Conservation (phyloP, 257 asterid species). For the Petunia secreta region DNA sequence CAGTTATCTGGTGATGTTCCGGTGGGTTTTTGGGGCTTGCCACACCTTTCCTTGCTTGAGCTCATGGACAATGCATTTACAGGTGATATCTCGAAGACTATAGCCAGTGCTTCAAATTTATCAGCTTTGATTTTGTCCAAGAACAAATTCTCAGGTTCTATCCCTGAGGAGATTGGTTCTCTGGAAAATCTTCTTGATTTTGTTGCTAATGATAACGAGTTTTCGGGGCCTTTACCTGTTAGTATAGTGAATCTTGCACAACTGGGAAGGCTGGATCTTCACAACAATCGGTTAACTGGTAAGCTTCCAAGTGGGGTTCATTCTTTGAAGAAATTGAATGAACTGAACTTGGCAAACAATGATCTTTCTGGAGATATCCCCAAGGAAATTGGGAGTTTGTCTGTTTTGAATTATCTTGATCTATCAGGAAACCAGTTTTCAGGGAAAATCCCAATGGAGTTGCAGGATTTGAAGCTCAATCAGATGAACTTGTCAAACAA, state of each 20-base stretch:
- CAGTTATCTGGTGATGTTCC: conserved; percentile 78
- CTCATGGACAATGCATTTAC: conserved; percentile 69
- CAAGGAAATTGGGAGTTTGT: conserved; percentile 67
- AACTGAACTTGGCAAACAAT: conserved; percentile 80
- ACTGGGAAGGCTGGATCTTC: conserved; percentile 87
- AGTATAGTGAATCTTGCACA: conserved; percentile 79
- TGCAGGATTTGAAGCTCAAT: conserved; percentile 93
- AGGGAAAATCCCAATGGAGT: conserved; percentile 65
- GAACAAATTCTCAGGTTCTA: conserved; percentile 74
- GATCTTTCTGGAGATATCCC: conserved; percentile 79
- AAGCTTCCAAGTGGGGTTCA: conserved; percentile 65
- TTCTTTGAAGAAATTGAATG: conserved; percentile 81
- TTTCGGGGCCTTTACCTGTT: conserved; percentile 75
- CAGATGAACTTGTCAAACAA: conserved; percentile 78
- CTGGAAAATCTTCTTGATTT: conserved; percentile 69
- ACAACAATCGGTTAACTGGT: conserved; percentile 67
- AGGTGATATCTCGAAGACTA: conserved; percentile 71
- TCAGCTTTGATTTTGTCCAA: conserved; percentile 73
- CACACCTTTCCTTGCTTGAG: conserved; percentile 83
- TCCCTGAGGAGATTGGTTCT: conserved; percentile 84
- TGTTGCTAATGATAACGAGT: conserved; percentile 58
- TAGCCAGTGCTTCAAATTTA: conserved; percentile 78
- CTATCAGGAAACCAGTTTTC: conserved; percentile 73
- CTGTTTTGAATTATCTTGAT: conserved; percentile 90
- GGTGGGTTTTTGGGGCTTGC: conserved; percentile 85